Evolutionary conservation across 2,329 filamentous ascomycete species (phyloP), one percentile per base, ranked within the genome.

Genomic region (Cladophialophora carrionii): DNA sequence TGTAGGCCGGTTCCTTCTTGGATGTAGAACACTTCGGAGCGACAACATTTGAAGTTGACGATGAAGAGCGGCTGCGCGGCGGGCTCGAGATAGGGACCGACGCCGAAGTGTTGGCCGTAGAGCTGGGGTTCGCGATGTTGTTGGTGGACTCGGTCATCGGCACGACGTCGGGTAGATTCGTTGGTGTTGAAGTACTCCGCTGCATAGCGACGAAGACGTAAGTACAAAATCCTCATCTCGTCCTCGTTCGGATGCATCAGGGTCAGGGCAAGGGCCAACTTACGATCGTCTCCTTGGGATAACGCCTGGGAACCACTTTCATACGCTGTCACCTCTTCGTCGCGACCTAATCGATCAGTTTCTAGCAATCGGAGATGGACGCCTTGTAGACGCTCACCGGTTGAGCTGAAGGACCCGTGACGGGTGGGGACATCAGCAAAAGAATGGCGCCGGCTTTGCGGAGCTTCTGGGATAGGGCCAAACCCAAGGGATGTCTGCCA

Each of bases 11-110:
- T 98, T 66, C 94, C 93, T 76, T 97, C 93, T 76, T 96, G 93
- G 37, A 97, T 92, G 77, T 96, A 98, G 77, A 97, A 99, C 9
- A 98, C 91, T 74, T 98, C 95, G 43, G 94, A 93, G 67, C 95
- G 87, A 41, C 91, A 92, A 76, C 93, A 97, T 78, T 99, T 99
- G 85, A 99, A 99, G 6, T 94, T 87, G 17, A 99, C 94, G 60
- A 99, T 89, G 76, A 94, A 94, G 8, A 96, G 83, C 7, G 88
- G 82, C 75, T 92, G 89, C 69, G 87, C 89, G 71, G 86, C 84
- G 71, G 70, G 69, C 46, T 68, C 69, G 51, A 71, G 64, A 46
- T 68, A 70, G 61, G 71, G 34, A 58, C 66, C 62, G 46, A 73
- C 58, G 56, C 70, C 62, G 63, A 72, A 26, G 68, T 60, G 70